phyloP scores from a whole-genome alignment of 305 asterid genomes.

The Rubia peregrina region DNA sequence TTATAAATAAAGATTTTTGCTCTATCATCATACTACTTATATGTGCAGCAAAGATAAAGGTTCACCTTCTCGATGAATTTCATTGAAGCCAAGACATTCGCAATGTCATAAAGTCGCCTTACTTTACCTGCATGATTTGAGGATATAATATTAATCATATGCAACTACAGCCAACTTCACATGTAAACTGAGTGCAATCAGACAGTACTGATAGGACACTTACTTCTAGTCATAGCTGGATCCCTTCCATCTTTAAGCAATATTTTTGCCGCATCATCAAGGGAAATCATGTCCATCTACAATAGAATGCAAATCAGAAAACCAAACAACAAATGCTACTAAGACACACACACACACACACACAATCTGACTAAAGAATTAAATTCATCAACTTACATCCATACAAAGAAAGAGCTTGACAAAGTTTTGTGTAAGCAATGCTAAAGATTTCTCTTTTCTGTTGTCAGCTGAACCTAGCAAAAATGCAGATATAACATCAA shows the following conservation, averaged over 20 bases:
- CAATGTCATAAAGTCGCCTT: conserved; percentile 86
- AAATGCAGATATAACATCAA: not conserved
- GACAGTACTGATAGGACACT: conserved; percentile 8
- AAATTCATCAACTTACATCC: conserved; percentile 48
- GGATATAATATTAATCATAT: conserved; percentile 6
- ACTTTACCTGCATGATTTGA: conserved; percentile 68
- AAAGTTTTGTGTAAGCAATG: conserved; percentile 89
- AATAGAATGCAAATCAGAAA: conserved; percentile 5
- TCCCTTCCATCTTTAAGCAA: conserved; percentile 81
- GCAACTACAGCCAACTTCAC: not conserved
- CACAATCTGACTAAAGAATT: not conserved
- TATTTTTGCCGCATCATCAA: conserved; percentile 92
- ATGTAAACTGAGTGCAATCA: not conserved
- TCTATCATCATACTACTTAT: not conserved
- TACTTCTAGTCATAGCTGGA: conserved; percentile 87
- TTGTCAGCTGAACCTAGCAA: conserved; percentile 43
- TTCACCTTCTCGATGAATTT: conserved; percentile 85
- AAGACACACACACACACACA: not conserved
- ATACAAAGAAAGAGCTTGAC: conserved; percentile 89
- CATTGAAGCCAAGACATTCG: conserved; percentile 92
- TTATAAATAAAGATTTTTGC: not conserved
- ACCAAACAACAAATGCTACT: not conserved
- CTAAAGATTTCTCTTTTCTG: conserved; percentile 90
- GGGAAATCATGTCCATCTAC: conserved; percentile 86
- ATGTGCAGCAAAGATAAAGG: conserved; percentile 1